Evolutionary conservation across 2,329 filamentous ascomycete genomes (phyloP).

Genomic region (Monascus ruber): DNA sequence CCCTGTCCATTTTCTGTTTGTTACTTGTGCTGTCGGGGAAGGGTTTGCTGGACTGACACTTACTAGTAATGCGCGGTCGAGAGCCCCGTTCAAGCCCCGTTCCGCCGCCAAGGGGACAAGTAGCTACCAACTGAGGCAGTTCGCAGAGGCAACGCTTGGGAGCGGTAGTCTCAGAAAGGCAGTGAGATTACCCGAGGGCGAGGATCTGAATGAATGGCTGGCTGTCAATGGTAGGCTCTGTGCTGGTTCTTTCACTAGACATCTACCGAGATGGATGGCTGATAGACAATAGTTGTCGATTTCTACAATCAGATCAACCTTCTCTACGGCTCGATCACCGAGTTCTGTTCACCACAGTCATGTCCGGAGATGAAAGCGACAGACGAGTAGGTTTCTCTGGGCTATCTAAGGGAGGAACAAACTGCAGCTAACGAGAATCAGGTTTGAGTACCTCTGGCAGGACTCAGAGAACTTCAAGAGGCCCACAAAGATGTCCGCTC

Average conservation of each 20-base stretch:
- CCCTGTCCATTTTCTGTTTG: too few species aligned
- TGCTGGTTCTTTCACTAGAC: neutral
- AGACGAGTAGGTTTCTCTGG: constrained; percentile 60
- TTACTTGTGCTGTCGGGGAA: too few species aligned
- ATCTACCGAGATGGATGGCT: constrained; percentile 4
- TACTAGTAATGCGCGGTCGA: constrained; percentile 69
- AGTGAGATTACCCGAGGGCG: constrained; percentile 91
- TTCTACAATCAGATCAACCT: constrained; percentile 99
- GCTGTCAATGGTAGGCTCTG: constrained; percentile 74
- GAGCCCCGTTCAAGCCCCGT: constrained; percentile 84
- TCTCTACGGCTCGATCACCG: constrained; percentile 95
- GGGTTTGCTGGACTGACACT: constrained; percentile 24
- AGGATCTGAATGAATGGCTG: constrained; percentile 96
- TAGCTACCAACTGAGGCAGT: constrained; percentile 90
- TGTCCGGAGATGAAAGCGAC: constrained; percentile 99
- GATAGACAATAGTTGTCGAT: constrained; percentile 66
- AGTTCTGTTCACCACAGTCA: constrained; percentile 94
- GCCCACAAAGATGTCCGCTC: constrained; percentile 95
- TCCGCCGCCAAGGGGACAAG: constrained; percentile 74
- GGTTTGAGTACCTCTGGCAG: constrained; percentile 98
- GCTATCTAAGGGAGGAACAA: neutral
- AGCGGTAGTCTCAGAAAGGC: constrained; percentile 92
- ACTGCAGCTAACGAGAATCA: constrained; percentile 24
- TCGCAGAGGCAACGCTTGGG: constrained; percentile 92
- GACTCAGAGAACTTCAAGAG: constrained; percentile 88